phyloP scores from a whole-genome alignment of 2,329 filamentous ascomycete species.

The Fusarium foetens region DNA sequence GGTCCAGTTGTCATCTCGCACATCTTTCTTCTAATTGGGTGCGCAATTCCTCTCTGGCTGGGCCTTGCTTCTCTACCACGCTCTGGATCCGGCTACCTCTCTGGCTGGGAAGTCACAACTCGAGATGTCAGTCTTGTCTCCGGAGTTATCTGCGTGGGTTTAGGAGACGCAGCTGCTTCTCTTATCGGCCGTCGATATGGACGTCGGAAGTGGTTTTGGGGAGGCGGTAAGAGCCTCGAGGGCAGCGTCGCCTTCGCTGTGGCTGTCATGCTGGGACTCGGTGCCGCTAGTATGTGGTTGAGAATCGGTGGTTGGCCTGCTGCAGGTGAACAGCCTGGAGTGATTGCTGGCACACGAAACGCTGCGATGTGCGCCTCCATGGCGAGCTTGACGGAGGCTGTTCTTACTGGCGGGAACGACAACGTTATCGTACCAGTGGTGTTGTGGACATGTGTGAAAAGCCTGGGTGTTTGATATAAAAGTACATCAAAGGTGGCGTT shows the following conservation, averaged over 20 bases:
- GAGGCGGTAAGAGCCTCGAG: conserved; percentile 94
- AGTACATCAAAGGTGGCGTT: conserved; percentile 28
- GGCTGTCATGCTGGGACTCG: conserved; percentile 81
- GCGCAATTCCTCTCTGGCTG: conserved; percentile 93
- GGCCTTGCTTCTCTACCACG: conserved; percentile 77
- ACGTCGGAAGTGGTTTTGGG: conserved; percentile 93
- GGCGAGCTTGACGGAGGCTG: conserved; percentile 92
- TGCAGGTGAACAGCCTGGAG: conserved; percentile 52
- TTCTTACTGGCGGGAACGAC: conserved; percentile 95
- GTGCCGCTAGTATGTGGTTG: conserved; percentile 78
- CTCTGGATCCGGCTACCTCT: conserved; percentile 63
- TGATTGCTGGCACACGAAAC: conserved; percentile 65
- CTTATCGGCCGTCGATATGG: conserved; percentile 89
- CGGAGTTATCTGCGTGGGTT: conserved; percentile 91
- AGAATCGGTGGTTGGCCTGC: conserved; percentile 79
- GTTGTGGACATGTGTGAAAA: conserved; percentile 91
- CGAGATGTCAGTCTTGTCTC: conserved; percentile 90
- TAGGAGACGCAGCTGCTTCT: conserved; percentile 93
- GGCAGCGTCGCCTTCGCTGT: conserved; percentile 83
- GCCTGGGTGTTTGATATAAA: conserved; percentile 65
- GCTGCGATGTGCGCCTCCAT: conserved; percentile 77
- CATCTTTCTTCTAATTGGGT: conserved; percentile 94
- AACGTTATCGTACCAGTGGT: conserved; percentile 97
- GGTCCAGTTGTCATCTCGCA: conserved; percentile 96
- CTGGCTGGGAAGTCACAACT: conserved; percentile 78